These are phyloP conservation scores for Podospora bellae-mahoneyi DNA, from an alignment of 495 filamentous ascomycete genomes.

Conservation along the genomic window DNA sequence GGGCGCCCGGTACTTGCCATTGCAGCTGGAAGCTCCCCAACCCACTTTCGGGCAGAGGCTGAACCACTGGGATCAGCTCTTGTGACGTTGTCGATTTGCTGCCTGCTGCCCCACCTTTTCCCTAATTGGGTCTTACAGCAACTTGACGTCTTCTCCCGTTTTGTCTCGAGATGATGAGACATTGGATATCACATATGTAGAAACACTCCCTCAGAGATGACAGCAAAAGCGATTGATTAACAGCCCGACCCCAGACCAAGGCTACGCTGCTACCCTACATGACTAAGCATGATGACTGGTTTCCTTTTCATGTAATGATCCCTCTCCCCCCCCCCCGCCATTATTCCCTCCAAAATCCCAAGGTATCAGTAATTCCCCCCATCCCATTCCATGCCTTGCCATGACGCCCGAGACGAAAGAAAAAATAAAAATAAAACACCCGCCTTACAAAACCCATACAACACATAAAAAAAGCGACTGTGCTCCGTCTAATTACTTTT, in stretches of 20 bases:
- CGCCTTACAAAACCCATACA: neutral
- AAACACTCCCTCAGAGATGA: neutral
- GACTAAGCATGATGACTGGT: neutral
- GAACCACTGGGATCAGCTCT: constrained; percentile 8
- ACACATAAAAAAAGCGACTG: neutral
- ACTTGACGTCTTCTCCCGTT: neutral
- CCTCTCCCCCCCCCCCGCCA: too few species aligned
- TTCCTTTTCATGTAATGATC: neutral
- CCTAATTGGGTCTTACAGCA: constrained; percentile 6
- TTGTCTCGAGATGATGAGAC: neutral
- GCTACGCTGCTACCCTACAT: neutral
- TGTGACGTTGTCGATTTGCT: constrained; percentile 40
- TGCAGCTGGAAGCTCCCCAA: constrained; percentile 10
- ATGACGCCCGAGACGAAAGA: neutral
- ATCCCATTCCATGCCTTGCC: neutral
- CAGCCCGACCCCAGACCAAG: neutral
- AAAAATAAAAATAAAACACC: neutral
- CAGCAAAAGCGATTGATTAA: neutral
- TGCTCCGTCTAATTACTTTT: neutral
- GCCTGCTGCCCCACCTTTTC: constrained; percentile 24
- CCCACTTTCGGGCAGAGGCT: constrained; percentile 19
- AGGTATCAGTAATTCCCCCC: neutral
- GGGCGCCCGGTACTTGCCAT: constrained; percentile 16
- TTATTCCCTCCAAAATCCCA: neutral
- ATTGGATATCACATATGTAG: neutral